Conservation (phyloP, 1,284 basidiomycete species). For the Ganoderma lingzhi region DNA sequence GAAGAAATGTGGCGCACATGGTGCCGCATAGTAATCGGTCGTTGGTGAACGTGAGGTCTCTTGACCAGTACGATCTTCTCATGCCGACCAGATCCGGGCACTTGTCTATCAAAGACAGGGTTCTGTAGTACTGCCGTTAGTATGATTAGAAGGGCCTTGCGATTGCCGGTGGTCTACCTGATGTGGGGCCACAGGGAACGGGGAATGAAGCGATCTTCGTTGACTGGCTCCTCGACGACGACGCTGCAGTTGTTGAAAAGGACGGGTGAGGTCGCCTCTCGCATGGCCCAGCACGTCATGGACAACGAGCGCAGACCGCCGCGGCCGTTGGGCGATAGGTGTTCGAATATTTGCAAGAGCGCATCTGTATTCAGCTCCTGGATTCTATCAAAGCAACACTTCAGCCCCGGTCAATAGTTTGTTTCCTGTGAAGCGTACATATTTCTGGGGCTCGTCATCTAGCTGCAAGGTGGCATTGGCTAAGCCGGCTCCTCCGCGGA, state of each 20-base stretch:
- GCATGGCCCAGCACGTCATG: neutral
- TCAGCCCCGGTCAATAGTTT: neutral
- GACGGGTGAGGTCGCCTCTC: neutral
- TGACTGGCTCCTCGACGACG: neutral
- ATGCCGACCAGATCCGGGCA: neutral
- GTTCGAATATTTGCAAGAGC: neutral
- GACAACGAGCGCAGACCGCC: neutral
- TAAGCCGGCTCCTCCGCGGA: too few relatives aligned
- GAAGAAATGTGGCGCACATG: neutral
- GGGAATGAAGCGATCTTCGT: neutral
- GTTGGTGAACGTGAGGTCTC: neutral
- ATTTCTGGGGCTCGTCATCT: neutral
- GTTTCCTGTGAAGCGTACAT: neutral
- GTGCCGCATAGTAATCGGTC: neutral
- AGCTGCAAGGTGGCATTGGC: neutral
- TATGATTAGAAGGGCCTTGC: neutral
- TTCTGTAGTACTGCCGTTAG: neutral
- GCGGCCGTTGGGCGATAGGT: neutral
- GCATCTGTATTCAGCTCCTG: neutral
- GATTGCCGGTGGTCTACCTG: neutral
- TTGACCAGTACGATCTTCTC: neutral
- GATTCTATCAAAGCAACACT: neutral
- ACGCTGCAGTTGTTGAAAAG: neutral
- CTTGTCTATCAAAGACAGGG: neutral
- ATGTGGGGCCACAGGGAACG: neutral